A percentile compares a stretch with the other conserved stretches of the same genome.
Conservation (phyloP, 2,329 filamentous ascomycete genomes). For the Teratosphaeria epicoccoides region DNA sequence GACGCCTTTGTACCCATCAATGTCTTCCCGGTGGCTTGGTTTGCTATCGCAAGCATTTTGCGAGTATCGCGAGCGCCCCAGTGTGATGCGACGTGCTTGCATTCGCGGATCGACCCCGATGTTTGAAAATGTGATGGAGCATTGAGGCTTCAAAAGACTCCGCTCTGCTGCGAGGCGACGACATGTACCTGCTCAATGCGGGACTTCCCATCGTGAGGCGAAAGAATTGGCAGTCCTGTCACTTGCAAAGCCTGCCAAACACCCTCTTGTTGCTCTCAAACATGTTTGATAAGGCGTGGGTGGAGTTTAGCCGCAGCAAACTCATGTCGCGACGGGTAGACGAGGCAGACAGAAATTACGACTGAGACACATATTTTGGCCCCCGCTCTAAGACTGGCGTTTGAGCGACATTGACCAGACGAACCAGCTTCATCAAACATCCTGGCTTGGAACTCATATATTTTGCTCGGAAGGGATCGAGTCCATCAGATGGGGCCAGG, state of each 20-base stretch:
- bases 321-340: too few species aligned
- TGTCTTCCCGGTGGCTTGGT: neutral
- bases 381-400: neutral
- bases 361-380: neutral
- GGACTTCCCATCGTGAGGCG: too few species aligned
- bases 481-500: slow-evolving; percentile 20
- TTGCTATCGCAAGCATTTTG: neutral
- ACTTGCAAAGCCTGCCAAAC: too few species aligned
- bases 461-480: too few species aligned
- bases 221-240: too few species aligned
- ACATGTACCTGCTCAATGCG: too few species aligned
- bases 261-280: too few species aligned
- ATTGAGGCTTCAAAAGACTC: too few species aligned
- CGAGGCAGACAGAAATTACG: neutral
- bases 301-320: too few species aligned
- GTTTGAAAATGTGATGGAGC: neutral
- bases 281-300: neutral
- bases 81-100: neutral
- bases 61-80: neutral
- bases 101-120: neutral
- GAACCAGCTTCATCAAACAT: neutral
- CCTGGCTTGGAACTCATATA: neutral
- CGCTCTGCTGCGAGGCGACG: too few species aligned
- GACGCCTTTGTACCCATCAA: too few species aligned
- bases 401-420: neutral